Evolutionary conservation across 768 basidiomycete species (phyloP).

Genomic region (Daedaleopsis sinensis): DNA sequence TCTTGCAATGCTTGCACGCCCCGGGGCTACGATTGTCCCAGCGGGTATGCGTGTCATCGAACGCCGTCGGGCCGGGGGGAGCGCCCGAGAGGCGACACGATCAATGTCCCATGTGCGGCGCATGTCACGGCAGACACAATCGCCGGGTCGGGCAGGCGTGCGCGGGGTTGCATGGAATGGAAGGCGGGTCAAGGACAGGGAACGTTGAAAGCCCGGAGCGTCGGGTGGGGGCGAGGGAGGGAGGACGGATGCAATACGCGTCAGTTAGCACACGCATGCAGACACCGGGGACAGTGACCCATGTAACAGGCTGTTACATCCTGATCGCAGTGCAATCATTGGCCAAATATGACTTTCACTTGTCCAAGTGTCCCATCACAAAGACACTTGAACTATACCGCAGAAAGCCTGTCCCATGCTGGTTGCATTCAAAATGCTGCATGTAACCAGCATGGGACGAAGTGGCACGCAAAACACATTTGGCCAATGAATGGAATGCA

Average conservation of each 20-base stretch:
- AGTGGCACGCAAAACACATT: too few species aligned
- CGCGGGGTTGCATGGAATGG: neutral
- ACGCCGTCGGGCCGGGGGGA: constrained; percentile 1
- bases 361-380: too few species aligned
- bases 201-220: neutral
- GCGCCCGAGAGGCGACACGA: constrained; percentile 12
- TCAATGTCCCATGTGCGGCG: constrained; percentile 1
- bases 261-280: neutral
- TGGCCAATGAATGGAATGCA: too few species aligned
- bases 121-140: constrained; percentile 2
- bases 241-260: neutral
- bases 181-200: neutral
- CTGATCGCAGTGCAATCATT: too few species aligned
- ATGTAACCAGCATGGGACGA: too few species aligned
- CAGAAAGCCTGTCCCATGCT: too few species aligned
- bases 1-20: constrained; percentile 86
- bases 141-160: constrained; percentile 10
- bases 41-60: neutral
- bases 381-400: too few species aligned
- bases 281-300: too few species aligned
- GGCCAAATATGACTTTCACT: too few species aligned
- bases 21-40: constrained; percentile 55
- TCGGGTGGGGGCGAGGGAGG: neutral
- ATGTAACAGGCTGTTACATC: too few species aligned
- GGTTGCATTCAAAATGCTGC: too few species aligned